Evolutionary conservation across 345 rosid genomes (phyloP).

Genomic region (Rhodomyrtus tomentosa): DNA sequence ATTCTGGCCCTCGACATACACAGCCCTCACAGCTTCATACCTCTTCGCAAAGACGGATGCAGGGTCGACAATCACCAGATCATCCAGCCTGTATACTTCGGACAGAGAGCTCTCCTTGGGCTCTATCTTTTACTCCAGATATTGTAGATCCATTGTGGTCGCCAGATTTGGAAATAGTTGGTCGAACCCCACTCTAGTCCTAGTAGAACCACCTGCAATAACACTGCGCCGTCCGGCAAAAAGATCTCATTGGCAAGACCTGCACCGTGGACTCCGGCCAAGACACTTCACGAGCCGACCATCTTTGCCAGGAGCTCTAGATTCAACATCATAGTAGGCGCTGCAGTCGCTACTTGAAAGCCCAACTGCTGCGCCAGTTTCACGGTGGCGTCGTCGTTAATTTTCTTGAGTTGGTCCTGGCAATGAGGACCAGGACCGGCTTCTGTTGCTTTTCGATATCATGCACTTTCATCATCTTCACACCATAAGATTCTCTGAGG

Average conservation of each 20-base stretch:
- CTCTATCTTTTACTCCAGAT: slow-evolving; percentile 26
- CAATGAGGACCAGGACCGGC: slow-evolving; percentile 19
- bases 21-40: slow-evolving; percentile 6
- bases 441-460: slow-evolving; percentile 1
- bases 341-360: slow-evolving; percentile 8
- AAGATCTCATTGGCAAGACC: slow-evolving; percentile 29
- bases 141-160: slow-evolving; percentile 16
- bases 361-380: slow-evolving; percentile 20
- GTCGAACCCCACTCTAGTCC: slow-evolving; percentile 23
- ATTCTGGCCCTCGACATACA: slow-evolving; percentile 23
- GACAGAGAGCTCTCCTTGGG: slow-evolving; percentile 26
- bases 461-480: slow-evolving; percentile 5
- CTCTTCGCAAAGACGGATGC: slow-evolving; percentile 8
- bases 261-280: slow-evolving; percentile 37
- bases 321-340: slow-evolving; percentile 10
- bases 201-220: slow-evolving; percentile 25
- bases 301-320: slow-evolving; percentile 8
- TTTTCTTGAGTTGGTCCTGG: slow-evolving; percentile 13
- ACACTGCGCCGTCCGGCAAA: slow-evolving; percentile 20
- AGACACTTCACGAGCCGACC: slow-evolving; percentile 14
- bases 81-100: slow-evolving; percentile 12
- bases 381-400: slow-evolving; percentile 23
- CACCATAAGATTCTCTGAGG: slow-evolving; percentile 13
- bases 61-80: slow-evolving; percentile 18
- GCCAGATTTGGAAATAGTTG: slow-evolving; percentile 16